These are phyloP conservation scores for Periconia macrospinosa DNA, from an alignment of 2,329 filamentous ascomycete genomes.

Conservation along the genomic window DNA sequence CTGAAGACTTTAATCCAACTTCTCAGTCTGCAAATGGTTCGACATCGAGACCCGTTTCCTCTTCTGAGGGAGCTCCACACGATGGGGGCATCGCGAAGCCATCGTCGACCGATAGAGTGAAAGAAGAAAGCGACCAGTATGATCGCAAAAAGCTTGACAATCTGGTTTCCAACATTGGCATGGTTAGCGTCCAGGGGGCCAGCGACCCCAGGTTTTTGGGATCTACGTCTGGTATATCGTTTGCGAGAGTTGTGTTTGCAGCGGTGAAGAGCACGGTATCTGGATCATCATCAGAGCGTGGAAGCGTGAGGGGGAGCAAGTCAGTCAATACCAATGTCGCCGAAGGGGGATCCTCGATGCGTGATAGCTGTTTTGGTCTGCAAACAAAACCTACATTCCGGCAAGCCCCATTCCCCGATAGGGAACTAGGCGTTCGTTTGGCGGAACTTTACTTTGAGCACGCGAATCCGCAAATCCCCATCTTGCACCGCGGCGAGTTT, in stretches of 20 bases:
- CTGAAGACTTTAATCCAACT: constrained; percentile 61
- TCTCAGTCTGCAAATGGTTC: constrained; percentile 40
- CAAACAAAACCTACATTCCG: constrained; percentile 88
- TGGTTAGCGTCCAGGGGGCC: constrained; percentile 76
- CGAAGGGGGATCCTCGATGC: constrained; percentile 75
- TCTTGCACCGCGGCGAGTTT: constrained; percentile 86
- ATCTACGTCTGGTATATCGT: constrained; percentile 87
- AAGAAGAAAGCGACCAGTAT: constrained; percentile 52
- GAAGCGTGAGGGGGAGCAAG: constrained; percentile 62
- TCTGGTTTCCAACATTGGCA: constrained; percentile 69
- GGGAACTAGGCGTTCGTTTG: constrained; percentile 70
- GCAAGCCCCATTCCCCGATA: constrained; percentile 80
- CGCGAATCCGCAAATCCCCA: constrained; percentile 93
- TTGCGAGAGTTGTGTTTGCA: constrained; percentile 90
- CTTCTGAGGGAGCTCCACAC: constrained; percentile 14
- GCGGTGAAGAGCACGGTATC: constrained; percentile 79
- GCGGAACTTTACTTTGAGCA: constrained; percentile 91
- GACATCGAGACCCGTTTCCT: constrained; percentile 23
- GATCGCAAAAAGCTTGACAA: constrained; percentile 66
- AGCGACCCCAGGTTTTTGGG: constrained; percentile 81
- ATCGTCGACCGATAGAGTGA: constrained; percentile 15
- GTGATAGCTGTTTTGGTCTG: constrained; percentile 95
- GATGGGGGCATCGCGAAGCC: constrained; percentile 18
- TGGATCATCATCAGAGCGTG: constrained; percentile 61
- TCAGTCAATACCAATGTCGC: constrained; percentile 52